phyloP scores from a whole-genome alignment of 768 basidiomycete species.

The Termitomyces heimii region DNA sequence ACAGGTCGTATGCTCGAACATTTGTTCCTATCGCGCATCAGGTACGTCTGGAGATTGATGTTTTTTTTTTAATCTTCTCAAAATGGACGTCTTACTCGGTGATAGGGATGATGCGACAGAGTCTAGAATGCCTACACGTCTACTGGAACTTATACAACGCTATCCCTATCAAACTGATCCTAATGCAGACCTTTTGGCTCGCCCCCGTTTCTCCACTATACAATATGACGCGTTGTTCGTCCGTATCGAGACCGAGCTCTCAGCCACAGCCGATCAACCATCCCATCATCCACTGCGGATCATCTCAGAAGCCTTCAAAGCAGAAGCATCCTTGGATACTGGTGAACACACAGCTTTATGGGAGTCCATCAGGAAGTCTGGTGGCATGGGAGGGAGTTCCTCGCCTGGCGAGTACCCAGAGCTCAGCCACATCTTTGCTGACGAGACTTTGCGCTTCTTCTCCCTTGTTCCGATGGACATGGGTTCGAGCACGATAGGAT shows the following conservation, averaged over 20 bases:
- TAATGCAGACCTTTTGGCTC: constrained; percentile 45
- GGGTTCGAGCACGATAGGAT: constrained; percentile 22
- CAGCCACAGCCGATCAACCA: constrained; percentile 27
- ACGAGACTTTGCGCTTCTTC: constrained; percentile 58
- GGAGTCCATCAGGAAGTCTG: constrained; percentile 44
- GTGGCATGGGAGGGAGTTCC: constrained; percentile 24
- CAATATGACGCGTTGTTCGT: constrained; percentile 60
- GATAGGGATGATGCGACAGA: constrained; percentile 52
- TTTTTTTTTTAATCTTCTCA: neutral
- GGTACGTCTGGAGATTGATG: constrained; percentile 34
- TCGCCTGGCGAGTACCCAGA: constrained; percentile 31
- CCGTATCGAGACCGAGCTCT: constrained; percentile 52
- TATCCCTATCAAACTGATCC: constrained; percentile 52
- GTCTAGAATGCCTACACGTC: constrained; percentile 59
- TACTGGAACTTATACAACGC: constrained; percentile 60
- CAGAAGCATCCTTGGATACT: constrained; percentile 22
- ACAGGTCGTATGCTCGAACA: constrained; percentile 72
- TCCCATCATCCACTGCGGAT: constrained; percentile 52
- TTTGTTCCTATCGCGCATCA: constrained; percentile 64
- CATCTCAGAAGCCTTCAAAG: constrained; percentile 57
- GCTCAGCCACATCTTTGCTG: constrained; percentile 53
- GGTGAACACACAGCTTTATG: constrained; percentile 39
- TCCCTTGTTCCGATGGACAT: constrained; percentile 43
- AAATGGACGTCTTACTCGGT: constrained; percentile 1
- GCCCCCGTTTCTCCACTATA: constrained; percentile 65